Conservation (phyloP, 106 monocot genomes). For the Hemerocallis citrina region DNA sequence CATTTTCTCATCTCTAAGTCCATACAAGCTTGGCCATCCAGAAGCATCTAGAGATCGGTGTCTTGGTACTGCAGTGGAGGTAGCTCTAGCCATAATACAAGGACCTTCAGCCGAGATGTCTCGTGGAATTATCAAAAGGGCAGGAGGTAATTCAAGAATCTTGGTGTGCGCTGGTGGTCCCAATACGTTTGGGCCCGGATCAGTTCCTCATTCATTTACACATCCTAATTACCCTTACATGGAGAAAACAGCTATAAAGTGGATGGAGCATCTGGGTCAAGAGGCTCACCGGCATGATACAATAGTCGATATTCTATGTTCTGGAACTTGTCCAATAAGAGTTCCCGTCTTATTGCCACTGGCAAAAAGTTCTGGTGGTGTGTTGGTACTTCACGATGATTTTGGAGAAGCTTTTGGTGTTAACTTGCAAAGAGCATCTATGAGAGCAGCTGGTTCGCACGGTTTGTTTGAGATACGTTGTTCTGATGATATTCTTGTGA, state of each 20-base stretch:
- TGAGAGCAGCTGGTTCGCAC: conserved; percentile 81
- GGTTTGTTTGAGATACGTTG: conserved; percentile 92
- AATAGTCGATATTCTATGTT: conserved; percentile 85
- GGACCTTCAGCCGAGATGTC: conserved; percentile 79
- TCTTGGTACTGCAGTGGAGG: conserved; percentile 89
- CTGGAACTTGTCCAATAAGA: conserved; percentile 87
- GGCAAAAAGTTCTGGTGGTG: conserved; percentile 88
- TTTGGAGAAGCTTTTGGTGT: conserved; percentile 99
- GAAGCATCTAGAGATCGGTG: conserved; percentile 89
- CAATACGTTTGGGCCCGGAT: conserved; percentile 86
- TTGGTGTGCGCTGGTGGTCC: conserved; percentile 88
- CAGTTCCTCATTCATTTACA: conserved; percentile 76
- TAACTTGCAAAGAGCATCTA: conserved; percentile 89
- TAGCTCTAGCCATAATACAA: conserved; percentile 82
- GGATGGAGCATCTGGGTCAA: conserved; percentile 91
- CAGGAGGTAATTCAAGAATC: conserved; percentile 85
- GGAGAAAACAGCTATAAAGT: conserved; percentile 85
- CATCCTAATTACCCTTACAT: conserved; percentile 98
- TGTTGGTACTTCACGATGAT: conserved; percentile 92
- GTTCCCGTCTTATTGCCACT: conserved; percentile 86
- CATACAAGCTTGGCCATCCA: conserved; percentile 60
- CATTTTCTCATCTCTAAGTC: conserved; percentile 86
- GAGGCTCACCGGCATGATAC: conserved; percentile 56
- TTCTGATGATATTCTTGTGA: conserved; percentile 90
- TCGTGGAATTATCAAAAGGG: conserved; percentile 73